Conservation (phyloP, 2,329 filamentous ascomycete genomes). For the Alternaria infectoria region DNA sequence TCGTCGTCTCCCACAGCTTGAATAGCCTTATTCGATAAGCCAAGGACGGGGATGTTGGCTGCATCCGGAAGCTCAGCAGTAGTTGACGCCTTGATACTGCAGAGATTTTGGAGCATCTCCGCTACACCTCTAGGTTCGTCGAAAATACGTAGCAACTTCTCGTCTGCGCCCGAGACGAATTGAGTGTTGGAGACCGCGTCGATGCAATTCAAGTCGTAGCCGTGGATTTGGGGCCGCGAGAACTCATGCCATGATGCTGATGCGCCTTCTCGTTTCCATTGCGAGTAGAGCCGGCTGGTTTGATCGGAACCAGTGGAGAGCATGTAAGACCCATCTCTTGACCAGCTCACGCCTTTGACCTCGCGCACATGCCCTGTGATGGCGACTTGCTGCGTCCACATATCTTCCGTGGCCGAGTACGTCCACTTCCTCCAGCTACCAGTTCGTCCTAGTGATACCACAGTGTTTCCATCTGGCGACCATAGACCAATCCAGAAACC, state of each 20-base stretch:
- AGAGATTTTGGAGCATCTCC: constrained; percentile 71
- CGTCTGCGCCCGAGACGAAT: constrained; percentile 94
- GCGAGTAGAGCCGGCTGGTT: constrained; percentile 84
- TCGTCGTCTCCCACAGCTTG: constrained; percentile 54
- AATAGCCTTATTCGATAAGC: constrained; percentile 93
- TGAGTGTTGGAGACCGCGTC: constrained; percentile 73
- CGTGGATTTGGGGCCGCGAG: constrained; percentile 93
- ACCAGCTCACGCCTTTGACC: constrained; percentile 84
- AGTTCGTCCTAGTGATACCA: constrained; percentile 85
- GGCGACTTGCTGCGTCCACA: constrained; percentile 78
- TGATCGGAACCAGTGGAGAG: constrained; percentile 91
- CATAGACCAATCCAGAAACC: constrained; percentile 97
- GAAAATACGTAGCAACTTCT: constrained; percentile 97
- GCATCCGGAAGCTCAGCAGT: constrained; percentile 71
- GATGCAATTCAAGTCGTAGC: constrained; percentile 96
- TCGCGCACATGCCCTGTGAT: constrained; percentile 84
- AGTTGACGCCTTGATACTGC: constrained; percentile 58
- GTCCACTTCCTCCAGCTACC: constrained; percentile 93
- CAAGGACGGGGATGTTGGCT: constrained; percentile 92
- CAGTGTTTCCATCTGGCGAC: constrained; percentile 76
- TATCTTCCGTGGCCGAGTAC: constrained; percentile 64
- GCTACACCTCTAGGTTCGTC: constrained; percentile 86
- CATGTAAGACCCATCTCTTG: constrained; percentile 79
- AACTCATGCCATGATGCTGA: constrained; percentile 87
- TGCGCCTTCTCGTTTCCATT: constrained; percentile 66